A percentile compares a stretch with the other conserved stretches of the same genome.
Evolutionary conservation across 805 yeast genomes (phyloP).

Genomic region (Metschnikowia similis): DNA sequence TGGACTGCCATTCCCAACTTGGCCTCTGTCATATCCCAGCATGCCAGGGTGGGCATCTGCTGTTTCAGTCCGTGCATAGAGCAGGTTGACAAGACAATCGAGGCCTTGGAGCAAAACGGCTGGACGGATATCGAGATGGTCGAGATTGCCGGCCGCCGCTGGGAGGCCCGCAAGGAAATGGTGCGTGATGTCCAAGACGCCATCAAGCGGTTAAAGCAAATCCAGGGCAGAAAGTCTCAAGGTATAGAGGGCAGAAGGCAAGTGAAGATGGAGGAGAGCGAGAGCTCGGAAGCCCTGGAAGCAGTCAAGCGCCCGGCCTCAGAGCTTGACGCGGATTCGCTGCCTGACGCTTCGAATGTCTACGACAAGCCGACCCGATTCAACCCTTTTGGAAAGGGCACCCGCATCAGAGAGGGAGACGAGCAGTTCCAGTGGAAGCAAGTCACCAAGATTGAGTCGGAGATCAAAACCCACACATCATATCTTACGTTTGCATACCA

Average conservation of each 20-base stretch:
- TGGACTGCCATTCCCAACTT: constrained; percentile 91
- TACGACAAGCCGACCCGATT: constrained; percentile 24
- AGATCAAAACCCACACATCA: constrained; percentile 90
- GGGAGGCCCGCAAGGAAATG: constrained; percentile 91
- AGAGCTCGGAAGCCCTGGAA: neutral
- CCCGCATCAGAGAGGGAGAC: constrained; percentile 85
- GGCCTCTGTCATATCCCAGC: constrained; percentile 49
- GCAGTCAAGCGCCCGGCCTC: constrained; percentile 20
- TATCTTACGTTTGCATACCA: constrained; percentile 84
- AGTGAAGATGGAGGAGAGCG: constrained; percentile 25
- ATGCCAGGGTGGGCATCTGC: constrained; percentile 65
- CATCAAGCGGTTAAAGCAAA: constrained; percentile 71
- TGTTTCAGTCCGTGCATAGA: constrained; percentile 98
- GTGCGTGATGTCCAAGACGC: constrained; percentile 74
- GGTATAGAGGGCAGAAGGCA: constrained; percentile 57
- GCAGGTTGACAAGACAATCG: constrained; percentile 86
- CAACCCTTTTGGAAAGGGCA: constrained; percentile 93
- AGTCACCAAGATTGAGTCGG: constrained; percentile 80
- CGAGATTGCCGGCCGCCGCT: constrained; percentile 76
- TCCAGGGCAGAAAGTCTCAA: constrained; percentile 61
- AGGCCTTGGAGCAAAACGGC: constrained; percentile 65
- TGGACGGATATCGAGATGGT: constrained; percentile 91
- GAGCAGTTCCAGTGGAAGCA: constrained; percentile 71
- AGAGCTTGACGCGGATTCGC: constrained; percentile 12
- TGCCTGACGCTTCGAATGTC: constrained; percentile 6